These are phyloP conservation scores for Russula virescens DNA, from an alignment of 768 basidiomycete genomes.

Conservation along the genomic window DNA sequence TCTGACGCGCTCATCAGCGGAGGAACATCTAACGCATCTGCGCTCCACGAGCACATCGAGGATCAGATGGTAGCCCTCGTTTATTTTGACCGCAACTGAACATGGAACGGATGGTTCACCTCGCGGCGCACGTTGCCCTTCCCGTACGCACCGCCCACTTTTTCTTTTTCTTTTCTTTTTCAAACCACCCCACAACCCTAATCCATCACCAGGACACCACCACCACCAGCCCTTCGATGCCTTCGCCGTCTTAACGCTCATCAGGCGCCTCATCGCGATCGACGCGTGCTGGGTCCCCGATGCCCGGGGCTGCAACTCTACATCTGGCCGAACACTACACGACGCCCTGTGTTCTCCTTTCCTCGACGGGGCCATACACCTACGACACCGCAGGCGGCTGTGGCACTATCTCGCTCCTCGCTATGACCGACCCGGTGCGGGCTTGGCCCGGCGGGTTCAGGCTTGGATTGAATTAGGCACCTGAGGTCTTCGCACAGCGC, in stretches of 20 bases:
- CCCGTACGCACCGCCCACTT: neutral
- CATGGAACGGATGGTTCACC: constrained; percentile 72
- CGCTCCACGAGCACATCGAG: constrained; percentile 52
- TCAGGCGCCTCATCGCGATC: constrained; percentile 60
- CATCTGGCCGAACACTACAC: constrained; percentile 78
- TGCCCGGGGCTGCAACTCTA: constrained; percentile 75
- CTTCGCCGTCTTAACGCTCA: constrained; percentile 42
- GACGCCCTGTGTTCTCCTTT: constrained; percentile 77
- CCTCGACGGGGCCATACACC: constrained; percentile 56
- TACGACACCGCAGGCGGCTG: constrained; percentile 6
- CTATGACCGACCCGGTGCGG: constrained; percentile 40
- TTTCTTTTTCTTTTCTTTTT: neutral
- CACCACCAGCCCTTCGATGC: constrained; percentile 39
- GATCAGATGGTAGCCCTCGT: constrained; percentile 63
- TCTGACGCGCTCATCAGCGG: neutral
- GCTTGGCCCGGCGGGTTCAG: constrained; percentile 34
- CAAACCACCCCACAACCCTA: too few species aligned
- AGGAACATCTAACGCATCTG: neutral
- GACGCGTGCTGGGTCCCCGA: constrained; percentile 83
- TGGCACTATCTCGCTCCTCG: constrained; percentile 36
- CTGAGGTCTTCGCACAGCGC: constrained; percentile 37
- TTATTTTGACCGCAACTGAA: constrained; percentile 83
- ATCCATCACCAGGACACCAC: neutral
- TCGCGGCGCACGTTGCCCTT: constrained; percentile 49
- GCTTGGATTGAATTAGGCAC: constrained; percentile 29